phyloP scores from a whole-genome alignment of 371 early-diverging fungal genomes.

The Lichtheimia hyalospora region DNA sequence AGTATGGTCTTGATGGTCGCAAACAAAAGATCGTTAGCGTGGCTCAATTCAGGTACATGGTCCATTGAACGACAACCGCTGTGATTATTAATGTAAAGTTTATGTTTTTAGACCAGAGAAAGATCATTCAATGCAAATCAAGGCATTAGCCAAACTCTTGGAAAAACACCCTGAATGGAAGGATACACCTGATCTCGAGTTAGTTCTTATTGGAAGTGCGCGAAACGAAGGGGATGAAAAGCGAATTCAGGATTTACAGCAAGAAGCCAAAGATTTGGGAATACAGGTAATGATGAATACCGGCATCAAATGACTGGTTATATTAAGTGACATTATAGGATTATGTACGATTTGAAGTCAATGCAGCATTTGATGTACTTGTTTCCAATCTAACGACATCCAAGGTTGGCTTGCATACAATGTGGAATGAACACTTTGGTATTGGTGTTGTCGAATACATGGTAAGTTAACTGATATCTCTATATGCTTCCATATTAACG shows the following conservation, averaged over 20 bases:
- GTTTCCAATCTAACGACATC: slow-evolving; percentile 56
- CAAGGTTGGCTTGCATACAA: slow-evolving; percentile 90
- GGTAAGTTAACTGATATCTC: slow-evolving; percentile 48
- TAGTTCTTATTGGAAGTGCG: slow-evolving; percentile 77
- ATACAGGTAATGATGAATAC: slow-evolving; percentile 48
- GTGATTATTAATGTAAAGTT: too few species aligned
- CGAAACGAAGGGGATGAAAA: slow-evolving; percentile 80
- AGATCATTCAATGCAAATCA: slow-evolving; percentile 82
- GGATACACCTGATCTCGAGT: slow-evolving; percentile 28
- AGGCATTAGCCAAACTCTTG: slow-evolving; percentile 62
- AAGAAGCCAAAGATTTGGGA: slow-evolving; percentile 44
- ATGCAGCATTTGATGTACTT: slow-evolving; percentile 75
- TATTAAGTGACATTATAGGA: slow-evolving; percentile 36
- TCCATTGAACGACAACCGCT: too few species aligned
- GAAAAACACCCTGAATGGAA: slow-evolving; percentile 52
- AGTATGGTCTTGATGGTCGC: slow-evolving; percentile 50
- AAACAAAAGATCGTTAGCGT: slow-evolving; percentile 74
- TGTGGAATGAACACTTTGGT: slow-evolving; percentile 98
- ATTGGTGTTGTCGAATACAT: slow-evolving; percentile 96
- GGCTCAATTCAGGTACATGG: slow-evolving; percentile 82
- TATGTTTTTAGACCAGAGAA: slow-evolving; percentile 85
- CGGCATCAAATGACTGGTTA: not conserved
- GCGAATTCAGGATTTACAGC: slow-evolving; percentile 65
- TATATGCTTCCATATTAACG: not conserved
- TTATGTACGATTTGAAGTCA: slow-evolving; percentile 77